phyloP scores from a whole-genome alignment of 2,329 filamentous ascomycete species.

The Talaromyces amestolkiae region DNA sequence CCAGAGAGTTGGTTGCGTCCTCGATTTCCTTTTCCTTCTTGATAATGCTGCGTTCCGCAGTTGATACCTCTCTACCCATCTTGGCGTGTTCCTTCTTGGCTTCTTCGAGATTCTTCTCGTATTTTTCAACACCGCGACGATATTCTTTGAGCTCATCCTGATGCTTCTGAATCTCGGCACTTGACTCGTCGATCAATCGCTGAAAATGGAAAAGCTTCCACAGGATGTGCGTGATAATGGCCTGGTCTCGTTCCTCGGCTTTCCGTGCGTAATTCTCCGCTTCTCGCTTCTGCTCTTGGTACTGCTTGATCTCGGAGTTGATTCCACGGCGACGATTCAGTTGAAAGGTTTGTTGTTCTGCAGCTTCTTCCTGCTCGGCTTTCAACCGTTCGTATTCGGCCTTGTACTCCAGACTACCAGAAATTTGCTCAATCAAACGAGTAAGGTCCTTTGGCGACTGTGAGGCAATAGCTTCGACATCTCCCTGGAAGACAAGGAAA shows the following conservation, averaged over 20 bases:
- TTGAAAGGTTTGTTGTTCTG: conserved; percentile 84
- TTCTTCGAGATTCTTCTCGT: conserved; percentile 73
- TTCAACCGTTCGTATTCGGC: conserved; percentile 91
- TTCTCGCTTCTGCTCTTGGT: conserved; percentile 93
- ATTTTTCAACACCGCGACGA: conserved; percentile 80
- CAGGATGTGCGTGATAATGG: conserved; percentile 86
- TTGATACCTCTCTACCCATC: conserved; percentile 71
- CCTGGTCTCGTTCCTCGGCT: conserved; percentile 83
- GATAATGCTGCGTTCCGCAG: conserved; percentile 82
- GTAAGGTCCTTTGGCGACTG: conserved; percentile 94
- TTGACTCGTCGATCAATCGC: conserved; percentile 86
- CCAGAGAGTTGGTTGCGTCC: conserved; percentile 76
- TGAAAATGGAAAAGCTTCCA: conserved; percentile 98
- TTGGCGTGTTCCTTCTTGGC: conserved; percentile 80
- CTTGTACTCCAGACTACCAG: conserved; percentile 91
- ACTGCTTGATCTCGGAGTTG: conserved; percentile 97
- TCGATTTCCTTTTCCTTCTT: conserved; percentile 83
- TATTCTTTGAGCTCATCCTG: conserved; percentile 94
- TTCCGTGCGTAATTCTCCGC: conserved; percentile 92
- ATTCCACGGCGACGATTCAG: conserved; percentile 87
- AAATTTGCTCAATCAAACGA: conserved; percentile 93
- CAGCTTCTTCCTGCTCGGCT: conserved; percentile 76
- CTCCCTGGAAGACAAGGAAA: conserved; percentile 96
- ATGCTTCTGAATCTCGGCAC: conserved; percentile 83
- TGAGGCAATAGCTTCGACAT: conserved; percentile 93